Base-by-base conservation (phyloP, 257 asterid genomes). In the Avicennia marina region DNA sequence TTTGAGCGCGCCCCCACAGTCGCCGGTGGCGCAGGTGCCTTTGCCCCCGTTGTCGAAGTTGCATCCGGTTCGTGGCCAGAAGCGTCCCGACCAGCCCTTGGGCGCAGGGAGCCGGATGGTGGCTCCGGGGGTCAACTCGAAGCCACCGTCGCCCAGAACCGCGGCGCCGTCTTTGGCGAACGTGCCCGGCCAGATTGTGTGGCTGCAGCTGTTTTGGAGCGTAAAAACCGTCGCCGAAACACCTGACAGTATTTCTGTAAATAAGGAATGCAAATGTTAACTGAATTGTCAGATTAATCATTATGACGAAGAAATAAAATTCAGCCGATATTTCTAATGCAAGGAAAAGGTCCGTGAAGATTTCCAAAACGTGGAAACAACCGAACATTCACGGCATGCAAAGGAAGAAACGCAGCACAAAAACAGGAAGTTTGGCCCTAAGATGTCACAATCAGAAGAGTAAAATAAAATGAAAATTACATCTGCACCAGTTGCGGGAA, bases 231-330 rank as follows among this genome's bases (percentile, higher is more conserved):
- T 36, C 3, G 12, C 41, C 12, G 41, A 5, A 36, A 36, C 41
- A 11, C 13, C 13, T 1, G 54, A 59, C 1, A 46, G 1, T 5
- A 58, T 16, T 58, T 77, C 94, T 89, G 79, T 58, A 66, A 47
- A 32, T 31, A 21, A 25, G 3, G 29, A 48, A 25, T 11, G 7
- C 13, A 2, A 3, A 10, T 25, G 9, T 22, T 3, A 10, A n/a
- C 0, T 1, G n/a, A 12, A 11, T 31, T 9, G 2, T 38, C 12
- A 15, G 11, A 49, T 38, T 49, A 18, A 48, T 22, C 46, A 59
- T 36, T 43, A 27, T 5, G 5, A 56, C 18, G n/a, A 40, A 4
- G 2, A 6, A 27, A 42, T 15, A 27, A 31, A n/a, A 2, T 3
- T 8, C 26, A 39, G 1, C 18, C n/a, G n/a, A n/a, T n/a, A n/a